Evolutionary conservation across 2,329 filamentous ascomycete species (phyloP), one percentile per base, ranked within the genome.

Genomic region (Aspergillus sergii): DNA sequence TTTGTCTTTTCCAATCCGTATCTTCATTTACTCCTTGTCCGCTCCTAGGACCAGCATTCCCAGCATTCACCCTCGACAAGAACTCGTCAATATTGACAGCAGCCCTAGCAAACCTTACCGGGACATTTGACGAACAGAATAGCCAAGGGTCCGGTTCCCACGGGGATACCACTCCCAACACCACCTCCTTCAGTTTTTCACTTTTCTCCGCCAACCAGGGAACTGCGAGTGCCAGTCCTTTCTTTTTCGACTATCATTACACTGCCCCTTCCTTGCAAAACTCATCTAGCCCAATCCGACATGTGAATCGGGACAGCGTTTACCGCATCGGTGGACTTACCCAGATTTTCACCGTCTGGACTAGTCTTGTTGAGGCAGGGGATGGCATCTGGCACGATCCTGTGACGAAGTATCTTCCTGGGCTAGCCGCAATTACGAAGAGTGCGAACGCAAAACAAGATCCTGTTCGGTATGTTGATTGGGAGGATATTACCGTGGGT

Each of bases 351-450:
- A 80, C 76, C 0, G 71, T 79, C 7, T 71, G 78, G 64, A 72
- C 72, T 0, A 76, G 78, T 41, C 71, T 81, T 0, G 68, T 74
- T 0, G 72, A 73, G 16, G 74, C 72, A 0, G 78, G 78, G 0
- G 77, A 79, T 30, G 56, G 64, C 0, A 66, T 75, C 39, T 78
- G 75, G 70, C 76, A 77, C 58, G 76, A 81, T 6, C 78, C 78
- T 3, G 71, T 82, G 14, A 75, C 76, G 1, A 78, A 79, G 16
- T 77, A 76, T 57, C 67, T 81, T 2, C 77, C 79, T 2, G 78
- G 81, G 59, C 68, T 81, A 16, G 12, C 11, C 8, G 26, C 19
- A 23, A 61, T 63, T 57, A 19, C 39, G 0, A 1, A 6, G 11
- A 16, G 0, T 16, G 34, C 34, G 6, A 45, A 59, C 23, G 12